Base-by-base conservation (phyloP, 148 eudicot species). In the Cornus florida region DNA sequence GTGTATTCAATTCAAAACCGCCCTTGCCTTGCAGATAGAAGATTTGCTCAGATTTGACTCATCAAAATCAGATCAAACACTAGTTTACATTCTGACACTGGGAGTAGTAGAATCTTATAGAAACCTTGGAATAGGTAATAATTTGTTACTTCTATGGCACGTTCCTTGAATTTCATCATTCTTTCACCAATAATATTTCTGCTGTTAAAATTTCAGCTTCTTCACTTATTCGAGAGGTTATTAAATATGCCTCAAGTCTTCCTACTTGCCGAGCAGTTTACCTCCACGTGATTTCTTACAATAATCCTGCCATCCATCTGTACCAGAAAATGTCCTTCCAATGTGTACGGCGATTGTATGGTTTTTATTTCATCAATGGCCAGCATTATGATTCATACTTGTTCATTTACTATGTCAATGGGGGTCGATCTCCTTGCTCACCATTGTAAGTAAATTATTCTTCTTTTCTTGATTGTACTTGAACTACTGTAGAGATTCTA, bases 351-450 rank as follows among this genome's bases (percentile, higher is more conserved):
- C 85, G 92, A 87, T 87, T 96, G 60, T 80, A 78, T 81, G 90
- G 91, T 56, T 96, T 92, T 84, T 96, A 93, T 84, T 87, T 84
- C 78, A 96, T 96, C 81, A 84, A 87, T 7, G 92, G 92, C 70
- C 95, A 86, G 82, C 93, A 91, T 81, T 90, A 94, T 77, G 99
- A 96, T 84, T 84, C 98, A 24, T 96, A 88, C 84, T 84, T 96
- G 81, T 96, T 96, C 80, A 89, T 96, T 75, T 96, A 85, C 92
- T 92, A 91, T 66, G 90, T 96, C 23, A 94, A 96, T 83, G 99
- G 97, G 32, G 95, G 95, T 16, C 94, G 89, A 80, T 96, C 99
- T 83, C 97, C 93, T 76, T 96, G 99, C 84, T 94, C 99, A 74
- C 98, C 93, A 1, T 73, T 91, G 99, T 96, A 91, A 96, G 99